phyloP scores from a whole-genome alignment of 371 early-diverging fungal species.

The Phascolomyces articulosus region DNA sequence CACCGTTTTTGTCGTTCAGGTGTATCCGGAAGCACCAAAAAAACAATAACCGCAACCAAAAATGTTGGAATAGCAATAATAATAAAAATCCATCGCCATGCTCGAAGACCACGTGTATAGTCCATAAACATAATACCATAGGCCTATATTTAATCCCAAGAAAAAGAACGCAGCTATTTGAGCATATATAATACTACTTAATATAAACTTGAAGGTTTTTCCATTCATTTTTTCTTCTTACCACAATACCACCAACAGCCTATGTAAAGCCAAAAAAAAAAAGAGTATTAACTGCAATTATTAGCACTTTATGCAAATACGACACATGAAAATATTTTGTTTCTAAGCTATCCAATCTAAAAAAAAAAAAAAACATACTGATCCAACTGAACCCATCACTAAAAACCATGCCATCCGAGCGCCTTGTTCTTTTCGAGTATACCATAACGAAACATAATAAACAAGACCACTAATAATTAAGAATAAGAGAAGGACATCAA shows the following conservation, averaged over 20 bases:
- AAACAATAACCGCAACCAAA: slow-evolving; percentile 57
- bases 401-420: slow-evolving; percentile 73
- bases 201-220: too few species aligned
- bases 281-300: background rate
- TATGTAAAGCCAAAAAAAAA: background rate
- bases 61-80: slow-evolving; percentile 75
- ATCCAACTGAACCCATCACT: slow-evolving; percentile 64
- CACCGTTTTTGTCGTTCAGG: slow-evolving; percentile 48
- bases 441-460: slow-evolving; percentile 55
- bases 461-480: slow-evolving; percentile 23
- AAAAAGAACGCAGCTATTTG: too few species aligned
- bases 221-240: too few species aligned
- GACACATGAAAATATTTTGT: too few species aligned
- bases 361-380: slow-evolving; percentile 42
- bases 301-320: too few species aligned
- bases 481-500: background rate
- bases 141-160: slow-evolving; percentile 27
- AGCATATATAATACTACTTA: too few species aligned
- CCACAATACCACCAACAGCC: background rate
- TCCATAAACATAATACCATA: slow-evolving; percentile 64
- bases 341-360: too few species aligned
- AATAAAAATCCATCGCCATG: slow-evolving; percentile 75
- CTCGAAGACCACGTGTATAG: slow-evolving; percentile 44
- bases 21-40: slow-evolving; percentile 68
- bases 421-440: slow-evolving; percentile 65